Evolutionary conservation across 768 basidiomycete species (phyloP).

Genomic region (Phallus indusiatus): DNA sequence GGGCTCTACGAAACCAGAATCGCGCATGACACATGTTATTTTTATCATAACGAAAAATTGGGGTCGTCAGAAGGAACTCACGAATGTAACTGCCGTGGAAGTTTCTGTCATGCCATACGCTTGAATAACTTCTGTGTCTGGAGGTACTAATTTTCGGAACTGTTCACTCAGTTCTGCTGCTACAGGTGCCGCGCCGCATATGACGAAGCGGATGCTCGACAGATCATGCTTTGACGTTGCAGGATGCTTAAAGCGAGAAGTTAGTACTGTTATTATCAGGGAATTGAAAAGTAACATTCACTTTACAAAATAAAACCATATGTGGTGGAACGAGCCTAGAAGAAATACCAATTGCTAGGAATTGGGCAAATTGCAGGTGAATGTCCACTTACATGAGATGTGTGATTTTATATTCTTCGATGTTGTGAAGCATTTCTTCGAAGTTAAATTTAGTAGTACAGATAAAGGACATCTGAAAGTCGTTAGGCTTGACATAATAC

Average conservation of each 20-base stretch:
- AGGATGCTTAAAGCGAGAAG: constrained; percentile 13
- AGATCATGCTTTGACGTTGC: constrained; percentile 18
- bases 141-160: constrained; percentile 13
- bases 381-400: constrained; percentile 14
- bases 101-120: constrained; percentile 64
- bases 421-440: constrained; percentile 15
- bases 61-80: constrained; percentile 34
- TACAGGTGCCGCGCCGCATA: constrained; percentile 17
- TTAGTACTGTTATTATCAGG: neutral
- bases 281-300: neutral
- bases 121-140: constrained; percentile 34
- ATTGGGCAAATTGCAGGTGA: neutral
- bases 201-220: constrained; percentile 14
- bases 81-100: constrained; percentile 41
- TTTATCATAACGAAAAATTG: neutral
- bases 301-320: constrained; percentile 16
- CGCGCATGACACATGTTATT: neutral
- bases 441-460: constrained; percentile 17
- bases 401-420: constrained; percentile 16
- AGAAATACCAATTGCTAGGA: neutral
- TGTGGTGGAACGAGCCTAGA: constrained; percentile 17
- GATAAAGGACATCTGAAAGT: constrained; percentile 14
- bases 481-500: neutral
- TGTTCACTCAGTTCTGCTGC: constrained; percentile 12
- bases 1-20: neutral